Conservation (phyloP, 768 basidiomycete genomes). For the Leccinum subgranulosum region DNA sequence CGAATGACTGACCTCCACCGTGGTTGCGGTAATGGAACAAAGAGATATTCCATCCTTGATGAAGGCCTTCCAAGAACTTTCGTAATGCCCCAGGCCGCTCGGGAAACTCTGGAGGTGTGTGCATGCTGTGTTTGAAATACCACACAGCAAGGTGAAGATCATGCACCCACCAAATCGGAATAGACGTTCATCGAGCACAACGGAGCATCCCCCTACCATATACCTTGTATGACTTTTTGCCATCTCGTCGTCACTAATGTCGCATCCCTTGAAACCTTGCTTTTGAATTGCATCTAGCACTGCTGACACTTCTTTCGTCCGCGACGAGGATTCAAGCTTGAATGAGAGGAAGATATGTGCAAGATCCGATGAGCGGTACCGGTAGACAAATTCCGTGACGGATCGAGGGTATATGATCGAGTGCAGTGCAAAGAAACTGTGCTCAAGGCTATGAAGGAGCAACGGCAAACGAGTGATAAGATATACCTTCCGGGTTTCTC, state of each 20-base stretch:
- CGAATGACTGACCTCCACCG: constrained; percentile 71
- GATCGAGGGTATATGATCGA: constrained; percentile 85
- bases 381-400: constrained; percentile 95
- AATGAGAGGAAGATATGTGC: constrained; percentile 93
- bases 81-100: constrained; percentile 90
- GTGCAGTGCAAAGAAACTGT: constrained; percentile 85
- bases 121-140: not conserved
- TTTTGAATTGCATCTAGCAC: constrained; percentile 62
- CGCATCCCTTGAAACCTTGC: constrained; percentile 76
- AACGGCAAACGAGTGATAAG: not conserved
- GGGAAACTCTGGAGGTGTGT: constrained; percentile 82
- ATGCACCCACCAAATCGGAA: constrained; percentile 83
- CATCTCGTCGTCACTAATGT: constrained; percentile 93
- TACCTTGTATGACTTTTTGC: constrained; percentile 94
- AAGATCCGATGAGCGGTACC: constrained; percentile 67
- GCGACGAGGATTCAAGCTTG: constrained; percentile 57
- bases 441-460: constrained; percentile 1
- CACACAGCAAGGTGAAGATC: not conserved
- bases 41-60: constrained; percentile 89
- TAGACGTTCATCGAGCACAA: constrained; percentile 80
- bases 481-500: constrained; percentile 86
- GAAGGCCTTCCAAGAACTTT: constrained; percentile 83
- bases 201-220: constrained; percentile 84
- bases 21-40: constrained; percentile 98
- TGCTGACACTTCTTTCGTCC: constrained; percentile 58